Conservation (phyloP, 169 alveolate genomes). For the Eimeria maxima region DNA sequence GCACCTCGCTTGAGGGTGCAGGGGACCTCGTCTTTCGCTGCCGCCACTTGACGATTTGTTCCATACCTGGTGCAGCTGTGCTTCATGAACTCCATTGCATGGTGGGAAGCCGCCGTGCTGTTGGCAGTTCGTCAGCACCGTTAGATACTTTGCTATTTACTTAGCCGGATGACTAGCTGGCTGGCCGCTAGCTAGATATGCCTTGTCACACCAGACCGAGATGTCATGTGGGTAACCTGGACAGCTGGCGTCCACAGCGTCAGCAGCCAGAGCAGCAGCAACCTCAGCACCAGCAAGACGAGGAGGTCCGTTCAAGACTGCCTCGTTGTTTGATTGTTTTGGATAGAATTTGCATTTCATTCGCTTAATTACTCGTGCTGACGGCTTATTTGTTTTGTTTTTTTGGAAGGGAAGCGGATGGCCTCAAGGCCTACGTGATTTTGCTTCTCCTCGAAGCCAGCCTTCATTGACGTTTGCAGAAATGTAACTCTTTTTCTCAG, state of each 20-base stretch:
- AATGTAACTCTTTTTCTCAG: neutral
- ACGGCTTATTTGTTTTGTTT: neutral
- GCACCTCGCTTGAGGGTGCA: neutral
- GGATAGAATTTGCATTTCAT: neutral
- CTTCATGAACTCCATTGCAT: neutral
- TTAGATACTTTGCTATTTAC: neutral
- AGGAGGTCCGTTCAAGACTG: neutral
- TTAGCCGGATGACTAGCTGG: neutral
- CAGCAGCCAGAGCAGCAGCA: neutral
- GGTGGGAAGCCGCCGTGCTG: neutral
- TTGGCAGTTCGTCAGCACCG: neutral
- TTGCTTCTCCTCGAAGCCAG: neutral
- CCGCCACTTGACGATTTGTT: neutral
- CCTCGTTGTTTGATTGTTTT: neutral
- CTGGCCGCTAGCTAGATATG: neutral
- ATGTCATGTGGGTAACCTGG: neutral
- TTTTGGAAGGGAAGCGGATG: neutral
- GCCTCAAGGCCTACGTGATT: neutral
- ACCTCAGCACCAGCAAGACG: neutral
- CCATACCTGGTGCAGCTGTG: slow-evolving; percentile 11
- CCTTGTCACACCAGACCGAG: neutral
- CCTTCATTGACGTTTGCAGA: neutral
- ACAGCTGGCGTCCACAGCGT: neutral
- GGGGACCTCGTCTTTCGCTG: slow-evolving; percentile 19
- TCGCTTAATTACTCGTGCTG: neutral